These are phyloP conservation scores for Sporobolomyces roseus DNA, from an alignment of 768 basidiomycete species.

Conservation along the genomic window DNA sequence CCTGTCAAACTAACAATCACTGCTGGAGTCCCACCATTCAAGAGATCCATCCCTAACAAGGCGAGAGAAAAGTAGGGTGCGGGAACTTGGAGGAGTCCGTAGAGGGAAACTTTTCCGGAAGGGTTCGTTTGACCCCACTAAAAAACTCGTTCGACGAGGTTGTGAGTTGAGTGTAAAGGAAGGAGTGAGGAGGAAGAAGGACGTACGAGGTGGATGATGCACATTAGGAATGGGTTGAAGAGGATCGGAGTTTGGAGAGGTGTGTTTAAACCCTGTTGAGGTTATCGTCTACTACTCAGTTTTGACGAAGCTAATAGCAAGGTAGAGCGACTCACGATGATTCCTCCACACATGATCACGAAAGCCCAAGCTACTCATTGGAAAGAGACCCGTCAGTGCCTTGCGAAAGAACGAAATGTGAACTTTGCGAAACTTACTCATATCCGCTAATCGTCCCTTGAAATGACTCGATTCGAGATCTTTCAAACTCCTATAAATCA, in stretches of 20 bases:
- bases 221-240: conserved; percentile 63
- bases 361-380: conserved; percentile 21
- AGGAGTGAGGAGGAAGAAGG: background rate
- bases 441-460: conserved; percentile 63
- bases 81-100: conserved; percentile 73
- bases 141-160: background rate
- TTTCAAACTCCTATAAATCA: conserved; percentile 67
- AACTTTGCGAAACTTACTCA: conserved; percentile 57
- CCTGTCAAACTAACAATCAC: conserved; percentile 64
- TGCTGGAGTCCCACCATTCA: conserved; percentile 56
- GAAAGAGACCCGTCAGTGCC: conserved; percentile 14
- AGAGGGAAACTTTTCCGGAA: conserved; percentile 60
- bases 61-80: conserved; percentile 69
- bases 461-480: conserved; percentile 65
- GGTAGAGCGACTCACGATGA: conserved; percentile 18
- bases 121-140: conserved; percentile 35
- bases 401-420: no score
- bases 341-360: conserved; percentile 28
- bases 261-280: conserved; percentile 56
- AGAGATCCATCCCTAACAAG: conserved; percentile 67
- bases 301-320: background rate
- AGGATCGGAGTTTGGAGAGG: conserved; percentile 61
- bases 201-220: conserved; percentile 60
- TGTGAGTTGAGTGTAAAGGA: background rate
- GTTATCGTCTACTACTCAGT: background rate